A percentile compares a stretch with the other conserved stretches of the same genome.
Evolutionary conservation across 2,329 filamentous ascomycete species (phyloP).

Genomic region (Aspergillus sclerotialis): DNA sequence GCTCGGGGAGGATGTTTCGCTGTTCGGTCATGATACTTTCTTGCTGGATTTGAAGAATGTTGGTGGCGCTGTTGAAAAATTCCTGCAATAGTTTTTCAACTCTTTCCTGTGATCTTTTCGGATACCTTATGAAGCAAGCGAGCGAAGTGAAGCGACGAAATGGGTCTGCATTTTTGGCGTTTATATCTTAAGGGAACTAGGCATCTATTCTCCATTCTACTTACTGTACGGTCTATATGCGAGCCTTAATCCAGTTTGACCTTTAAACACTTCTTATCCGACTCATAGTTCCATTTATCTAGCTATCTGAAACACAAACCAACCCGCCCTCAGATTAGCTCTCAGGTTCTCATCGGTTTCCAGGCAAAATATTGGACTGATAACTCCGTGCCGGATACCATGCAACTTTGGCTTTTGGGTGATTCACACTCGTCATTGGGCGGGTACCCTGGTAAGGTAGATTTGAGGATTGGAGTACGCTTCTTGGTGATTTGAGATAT

Average conservation of each 20-base stretch:
- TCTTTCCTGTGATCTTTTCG: neutral
- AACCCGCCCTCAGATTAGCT: constrained; percentile 38
- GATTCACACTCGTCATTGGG: constrained; percentile 34
- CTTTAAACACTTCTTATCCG: too few species aligned
- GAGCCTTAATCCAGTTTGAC: too few species aligned
- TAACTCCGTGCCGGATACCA: constrained; percentile 30
- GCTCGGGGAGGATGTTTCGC: constrained; percentile 83
- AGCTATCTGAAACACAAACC: constrained; percentile 1
- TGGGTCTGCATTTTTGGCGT: too few species aligned
- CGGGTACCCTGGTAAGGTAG: constrained; percentile 7
- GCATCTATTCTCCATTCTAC: too few species aligned
- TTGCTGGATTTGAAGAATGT: constrained; percentile 87
- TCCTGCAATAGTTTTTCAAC: constrained; percentile 52
- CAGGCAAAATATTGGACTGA: constrained; percentile 17
- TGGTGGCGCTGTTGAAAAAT: constrained; percentile 72
- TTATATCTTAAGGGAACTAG: too few species aligned
- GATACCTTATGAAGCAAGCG: constrained; percentile 7
- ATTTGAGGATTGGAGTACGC: neutral
- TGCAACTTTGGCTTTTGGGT: constrained; percentile 42
- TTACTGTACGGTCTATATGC: too few species aligned
- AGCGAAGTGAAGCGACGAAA: neutral
- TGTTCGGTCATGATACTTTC: constrained; percentile 97
- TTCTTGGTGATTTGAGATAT: too few species aligned
- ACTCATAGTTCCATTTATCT: too few species aligned
- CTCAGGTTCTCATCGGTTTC: constrained; percentile 40